A percentile compares a stretch with the other conserved stretches of the same genome.
These are phyloP conservation scores for Avena insularis DNA, from an alignment of 176 grass and related monocot genomes.

Conservation along the genomic window DNA sequence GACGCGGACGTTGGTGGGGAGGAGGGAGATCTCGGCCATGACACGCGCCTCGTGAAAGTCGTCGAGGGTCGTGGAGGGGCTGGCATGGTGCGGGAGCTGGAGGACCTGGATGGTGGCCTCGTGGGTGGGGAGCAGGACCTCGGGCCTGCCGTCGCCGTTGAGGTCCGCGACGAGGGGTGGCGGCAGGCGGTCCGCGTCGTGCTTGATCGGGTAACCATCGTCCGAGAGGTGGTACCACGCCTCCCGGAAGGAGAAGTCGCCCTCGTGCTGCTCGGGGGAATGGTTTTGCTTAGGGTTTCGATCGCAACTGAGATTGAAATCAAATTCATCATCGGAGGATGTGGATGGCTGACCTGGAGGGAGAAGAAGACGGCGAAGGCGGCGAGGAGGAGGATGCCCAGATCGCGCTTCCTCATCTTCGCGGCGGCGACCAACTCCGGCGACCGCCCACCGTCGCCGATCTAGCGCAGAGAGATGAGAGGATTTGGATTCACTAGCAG, in stretches of 20 bases:
- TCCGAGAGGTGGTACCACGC: slow-evolving; percentile 93
- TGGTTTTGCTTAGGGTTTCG: slow-evolving; percentile 21
- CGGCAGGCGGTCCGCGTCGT: slow-evolving; percentile 85
- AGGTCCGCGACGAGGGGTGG: slow-evolving; percentile 88
- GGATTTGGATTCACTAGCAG: no score
- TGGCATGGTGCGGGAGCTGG: slow-evolving; percentile 30
- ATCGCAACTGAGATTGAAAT: not conserved
- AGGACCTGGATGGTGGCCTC: slow-evolving; percentile 90
- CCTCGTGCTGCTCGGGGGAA: slow-evolving; percentile 57
- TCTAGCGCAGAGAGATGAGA: no score
- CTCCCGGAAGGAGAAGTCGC: slow-evolving; percentile 91
- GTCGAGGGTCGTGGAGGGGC: slow-evolving; percentile 4
- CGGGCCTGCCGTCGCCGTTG: slow-evolving; percentile 84
- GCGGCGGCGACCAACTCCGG: not conserved
- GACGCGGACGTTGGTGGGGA: slow-evolving; percentile 76
- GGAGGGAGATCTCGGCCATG: slow-evolving; percentile 81
- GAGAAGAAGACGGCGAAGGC: slow-evolving; percentile 98
- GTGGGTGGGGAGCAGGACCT: slow-evolving; percentile 90
- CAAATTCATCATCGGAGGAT: no score
- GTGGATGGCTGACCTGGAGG: slow-evolving; percentile 51
- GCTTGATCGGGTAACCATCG: slow-evolving; percentile 85
- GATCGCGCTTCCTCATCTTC: slow-evolving; percentile 87
- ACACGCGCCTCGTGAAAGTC: slow-evolving; percentile 82
- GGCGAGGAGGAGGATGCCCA: slow-evolving; percentile 87
- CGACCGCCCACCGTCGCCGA: not conserved